phyloP scores from a whole-genome alignment of 2,329 filamentous ascomycete species.

The Metarhizium guizhouense region DNA sequence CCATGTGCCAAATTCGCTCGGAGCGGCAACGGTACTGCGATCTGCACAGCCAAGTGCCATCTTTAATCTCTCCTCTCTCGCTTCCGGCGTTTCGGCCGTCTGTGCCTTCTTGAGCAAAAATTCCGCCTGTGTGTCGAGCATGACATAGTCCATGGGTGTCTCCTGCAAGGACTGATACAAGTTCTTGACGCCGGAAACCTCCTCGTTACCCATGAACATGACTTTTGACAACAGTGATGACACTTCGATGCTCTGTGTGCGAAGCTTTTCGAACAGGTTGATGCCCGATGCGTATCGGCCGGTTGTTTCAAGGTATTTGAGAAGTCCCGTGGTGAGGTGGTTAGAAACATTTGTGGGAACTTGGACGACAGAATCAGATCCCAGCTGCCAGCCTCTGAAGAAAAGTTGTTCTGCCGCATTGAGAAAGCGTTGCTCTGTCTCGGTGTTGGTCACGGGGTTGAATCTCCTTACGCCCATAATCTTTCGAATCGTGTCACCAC shows the following conservation, averaged over 20 bases:
- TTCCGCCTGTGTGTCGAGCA: slow-evolving; percentile 88
- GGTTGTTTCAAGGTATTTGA: slow-evolving; percentile 92
- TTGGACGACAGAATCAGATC: slow-evolving; percentile 93
- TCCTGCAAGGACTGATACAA: slow-evolving; percentile 84
- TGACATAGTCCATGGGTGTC: slow-evolving; percentile 93
- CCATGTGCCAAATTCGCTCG: slow-evolving; percentile 97
- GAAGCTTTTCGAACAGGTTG: slow-evolving; percentile 94
- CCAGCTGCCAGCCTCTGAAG: slow-evolving; percentile 94
- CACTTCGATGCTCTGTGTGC: slow-evolving; percentile 83
- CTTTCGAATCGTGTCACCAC: slow-evolving; percentile 88
- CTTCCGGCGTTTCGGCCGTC: slow-evolving; percentile 41
- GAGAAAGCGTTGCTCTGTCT: slow-evolving; percentile 92
- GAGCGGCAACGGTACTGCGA: slow-evolving; percentile 86
- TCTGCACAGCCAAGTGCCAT: slow-evolving; percentile 91
- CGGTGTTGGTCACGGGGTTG: slow-evolving; percentile 97
- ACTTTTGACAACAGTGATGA: slow-evolving; percentile 87
- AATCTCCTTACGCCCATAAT: slow-evolving; percentile 96
- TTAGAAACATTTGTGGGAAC: slow-evolving; percentile 96
- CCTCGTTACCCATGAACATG: slow-evolving; percentile 89
- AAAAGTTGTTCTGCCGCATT: slow-evolving; percentile 92
- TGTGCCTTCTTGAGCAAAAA: slow-evolving; percentile 81
- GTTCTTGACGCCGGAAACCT: slow-evolving; percentile 87
- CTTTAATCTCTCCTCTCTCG: slow-evolving; percentile 60
- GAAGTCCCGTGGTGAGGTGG: slow-evolving; percentile 83
- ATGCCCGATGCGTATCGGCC: slow-evolving; percentile 92